A percentile compares a stretch with the other conserved stretches of the same genome.
phyloP scores from a whole-genome alignment of 148 eudicot genomes.

The Camellia sinensis region DNA sequence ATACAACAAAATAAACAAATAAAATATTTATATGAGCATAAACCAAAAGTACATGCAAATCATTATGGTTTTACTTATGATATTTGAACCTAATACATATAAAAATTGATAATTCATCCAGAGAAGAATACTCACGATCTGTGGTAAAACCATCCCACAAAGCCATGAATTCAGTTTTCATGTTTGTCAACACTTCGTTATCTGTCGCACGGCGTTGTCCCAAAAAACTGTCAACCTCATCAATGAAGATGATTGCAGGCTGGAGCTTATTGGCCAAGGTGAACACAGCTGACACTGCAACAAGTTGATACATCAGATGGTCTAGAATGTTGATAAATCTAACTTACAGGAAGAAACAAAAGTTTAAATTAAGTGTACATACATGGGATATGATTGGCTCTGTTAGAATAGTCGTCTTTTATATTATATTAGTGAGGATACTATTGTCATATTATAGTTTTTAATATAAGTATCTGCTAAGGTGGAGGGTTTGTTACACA shows the following conservation, averaged over 20 bases:
- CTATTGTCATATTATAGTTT: no score
- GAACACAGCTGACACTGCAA: slow-evolving; percentile 81
- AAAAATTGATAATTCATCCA: not conserved
- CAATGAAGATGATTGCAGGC: slow-evolving; percentile 90
- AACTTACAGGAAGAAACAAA: slow-evolving; percentile 14
- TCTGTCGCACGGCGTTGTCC: slow-evolving; percentile 78
- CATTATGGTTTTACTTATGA: not conserved
- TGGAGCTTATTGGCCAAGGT: slow-evolving; percentile 82
- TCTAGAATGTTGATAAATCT: not conserved
- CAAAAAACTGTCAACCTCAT: slow-evolving; percentile 83
- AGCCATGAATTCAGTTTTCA: slow-evolving; percentile 92
- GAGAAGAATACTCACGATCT: slow-evolving; percentile 54
- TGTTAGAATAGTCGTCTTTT: no score
- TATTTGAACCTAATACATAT: not conserved
- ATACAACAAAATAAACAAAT: not conserved
- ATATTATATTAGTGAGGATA: no score
- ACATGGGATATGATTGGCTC: not conserved
- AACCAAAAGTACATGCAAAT: not conserved
- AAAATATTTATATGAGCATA: not conserved
- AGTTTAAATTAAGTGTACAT: not conserved
- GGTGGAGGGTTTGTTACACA: no score
- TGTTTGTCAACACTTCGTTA: slow-evolving; percentile 68
- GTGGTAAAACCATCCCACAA: slow-evolving; percentile 95
- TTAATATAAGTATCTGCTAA: no score
- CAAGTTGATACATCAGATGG: not conserved